These are phyloP conservation scores for Ascochyta pisi DNA, from an alignment of 2,329 filamentous ascomycete genomes.

Conservation along the genomic window DNA sequence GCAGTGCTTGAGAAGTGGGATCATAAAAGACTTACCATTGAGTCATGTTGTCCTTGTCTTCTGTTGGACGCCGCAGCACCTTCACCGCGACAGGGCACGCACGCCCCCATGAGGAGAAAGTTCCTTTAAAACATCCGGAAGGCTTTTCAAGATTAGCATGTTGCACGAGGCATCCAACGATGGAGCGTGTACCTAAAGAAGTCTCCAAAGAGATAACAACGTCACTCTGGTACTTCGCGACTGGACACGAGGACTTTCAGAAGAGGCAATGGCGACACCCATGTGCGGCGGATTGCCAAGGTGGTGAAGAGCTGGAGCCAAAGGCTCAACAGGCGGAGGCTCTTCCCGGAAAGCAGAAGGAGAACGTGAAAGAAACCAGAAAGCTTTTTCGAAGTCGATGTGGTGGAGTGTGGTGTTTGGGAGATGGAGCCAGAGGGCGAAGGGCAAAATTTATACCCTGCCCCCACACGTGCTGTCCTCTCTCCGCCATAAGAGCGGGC, in stretches of 20 bases:
- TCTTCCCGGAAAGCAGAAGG: neutral
- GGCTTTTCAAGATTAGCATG: neutral
- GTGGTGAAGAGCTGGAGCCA: neutral
- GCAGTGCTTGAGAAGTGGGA: neutral
- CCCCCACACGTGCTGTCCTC: conserved; percentile 5
- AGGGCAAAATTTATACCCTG: conserved; percentile 6
- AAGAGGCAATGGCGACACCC: neutral
- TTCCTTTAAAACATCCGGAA: too few species aligned
- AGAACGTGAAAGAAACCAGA: neutral
- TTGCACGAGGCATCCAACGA: neutral
- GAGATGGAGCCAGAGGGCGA: conserved; percentile 10
- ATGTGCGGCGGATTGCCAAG: neutral
- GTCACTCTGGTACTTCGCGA: neutral
- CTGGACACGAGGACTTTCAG: neutral
- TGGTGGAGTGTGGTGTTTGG: conserved; percentile 9
- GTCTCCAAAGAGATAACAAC: neutral
- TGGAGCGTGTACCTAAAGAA: neutral
- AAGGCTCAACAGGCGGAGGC: neutral
- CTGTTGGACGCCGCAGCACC: neutral
- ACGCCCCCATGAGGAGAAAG: too few species aligned
- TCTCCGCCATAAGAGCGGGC: neutral
- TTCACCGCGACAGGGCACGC: neutral
- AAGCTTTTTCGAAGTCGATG: neutral
- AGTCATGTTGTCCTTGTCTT: neutral
- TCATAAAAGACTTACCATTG: neutral